Base-by-base conservation (phyloP, 495 filamentous ascomycete genomes). In the Gamarada debralockiae region DNA sequence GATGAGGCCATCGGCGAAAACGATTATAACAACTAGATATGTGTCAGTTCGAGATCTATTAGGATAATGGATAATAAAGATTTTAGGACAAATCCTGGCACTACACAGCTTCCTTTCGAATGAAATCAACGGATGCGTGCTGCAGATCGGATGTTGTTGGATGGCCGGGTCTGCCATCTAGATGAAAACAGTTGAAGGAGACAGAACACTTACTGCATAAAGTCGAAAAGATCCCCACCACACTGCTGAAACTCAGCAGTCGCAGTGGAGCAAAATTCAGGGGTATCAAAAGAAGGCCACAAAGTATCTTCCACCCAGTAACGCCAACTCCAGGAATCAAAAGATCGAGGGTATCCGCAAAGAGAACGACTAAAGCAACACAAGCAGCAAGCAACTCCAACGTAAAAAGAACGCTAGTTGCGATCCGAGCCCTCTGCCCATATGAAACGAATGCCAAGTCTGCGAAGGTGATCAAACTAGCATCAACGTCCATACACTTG, bases 361-460 rank as follows among this genome's bases (percentile, higher is more conserved):
- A 98, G 13, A 98, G 80, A 7, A 98, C 87, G 36, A 96, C 82
- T 1, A 97, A 80, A 25, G 93, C 93, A 33, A 97, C 90, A 63
- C 88, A 92, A 21, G 92, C 86, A 13, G 86, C 92, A 21, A 96
- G 65, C 23, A 98, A 80, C 67, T 98, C 93, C 31, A 97, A 59
- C 2, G 83, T 87, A 71, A 98, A 97, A 5, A 98, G 73, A 20
- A 95, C 68, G 50, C 89, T 91, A 4, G 87, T 92, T 23, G 83
- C 75, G 25, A 96, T 70, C 33, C 93, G 84, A 24, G 89, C 90
- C 41, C 78, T 80, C 13, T 81, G 77, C n/a, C 93, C 93, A 64
- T 93, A 98, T 44, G 90, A 90, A 55, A 95, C 83, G 65, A 85
- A 96, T 20, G 92, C 95, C 20, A 98, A 73, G 64, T 98, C 93